phyloP scores from a whole-genome alignment of 805 yeast genomes.

The Saccharomycopsis oosterbeekiorum region DNA sequence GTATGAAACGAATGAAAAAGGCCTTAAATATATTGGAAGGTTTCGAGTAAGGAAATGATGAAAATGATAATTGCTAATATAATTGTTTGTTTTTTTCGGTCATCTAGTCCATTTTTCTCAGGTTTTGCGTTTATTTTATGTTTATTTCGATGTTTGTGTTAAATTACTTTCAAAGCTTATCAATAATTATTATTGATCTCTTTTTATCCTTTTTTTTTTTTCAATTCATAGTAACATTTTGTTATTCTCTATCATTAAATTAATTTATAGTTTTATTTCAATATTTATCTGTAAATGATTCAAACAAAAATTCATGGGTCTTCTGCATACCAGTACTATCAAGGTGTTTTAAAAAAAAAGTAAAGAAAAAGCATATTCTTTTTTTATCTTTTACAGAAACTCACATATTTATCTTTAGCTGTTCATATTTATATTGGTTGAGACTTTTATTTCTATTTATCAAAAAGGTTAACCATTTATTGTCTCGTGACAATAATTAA shows the following conservation, averaged over 20 bases:
- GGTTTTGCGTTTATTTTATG: background rate
- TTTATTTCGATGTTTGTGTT: background rate
- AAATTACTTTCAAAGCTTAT: background rate
- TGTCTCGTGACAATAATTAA: background rate
- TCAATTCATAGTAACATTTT: background rate
- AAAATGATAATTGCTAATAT: background rate
- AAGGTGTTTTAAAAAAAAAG: no score
- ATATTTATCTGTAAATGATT: no score
- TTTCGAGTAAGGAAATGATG: conserved; percentile 27
- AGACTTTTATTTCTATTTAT: no score
- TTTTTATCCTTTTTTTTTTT: background rate
- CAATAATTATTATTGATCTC: background rate
- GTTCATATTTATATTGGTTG: background rate
- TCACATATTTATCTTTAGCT: no score
- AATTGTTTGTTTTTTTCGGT: background rate
- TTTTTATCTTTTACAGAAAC: no score
- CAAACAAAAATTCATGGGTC: no score
- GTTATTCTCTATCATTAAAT: background rate
- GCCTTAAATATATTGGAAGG: conserved; percentile 88
- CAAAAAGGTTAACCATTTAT: no score
- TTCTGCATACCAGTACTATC: no score
- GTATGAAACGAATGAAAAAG: conserved; percentile 65
- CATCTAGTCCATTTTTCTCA: background rate
- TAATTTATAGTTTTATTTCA: background rate
- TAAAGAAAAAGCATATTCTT: no score